phyloP scores from a whole-genome alignment of 2,329 filamentous ascomycete species.

The Sporothrix dimorphospora region DNA sequence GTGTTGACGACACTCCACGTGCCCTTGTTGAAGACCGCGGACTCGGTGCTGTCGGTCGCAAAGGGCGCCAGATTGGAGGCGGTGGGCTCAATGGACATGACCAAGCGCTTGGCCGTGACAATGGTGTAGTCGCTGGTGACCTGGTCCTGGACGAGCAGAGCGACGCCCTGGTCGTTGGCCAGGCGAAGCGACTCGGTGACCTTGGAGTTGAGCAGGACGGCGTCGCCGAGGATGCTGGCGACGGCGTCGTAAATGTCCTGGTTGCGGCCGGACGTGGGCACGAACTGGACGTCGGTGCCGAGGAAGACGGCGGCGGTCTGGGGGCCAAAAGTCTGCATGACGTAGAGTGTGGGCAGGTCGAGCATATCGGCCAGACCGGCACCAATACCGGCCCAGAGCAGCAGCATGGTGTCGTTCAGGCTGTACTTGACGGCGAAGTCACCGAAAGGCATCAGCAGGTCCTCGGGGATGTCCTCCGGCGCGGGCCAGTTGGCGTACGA shows the following conservation, averaged over 20 bases:
- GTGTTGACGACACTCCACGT: constrained; percentile 41
- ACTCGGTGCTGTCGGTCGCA: constrained; percentile 41
- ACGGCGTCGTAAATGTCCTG: constrained; percentile 48
- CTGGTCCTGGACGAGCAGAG: constrained; percentile 39
- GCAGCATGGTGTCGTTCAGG: constrained; percentile 37
- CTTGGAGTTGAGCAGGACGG: constrained; percentile 44
- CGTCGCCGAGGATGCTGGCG: constrained; percentile 40
- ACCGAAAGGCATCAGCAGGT: constrained; percentile 52
- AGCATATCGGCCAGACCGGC: constrained; percentile 48
- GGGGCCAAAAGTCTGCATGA: constrained; percentile 48
- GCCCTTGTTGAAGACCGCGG: constrained; percentile 40
- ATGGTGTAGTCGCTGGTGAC: constrained; percentile 35
- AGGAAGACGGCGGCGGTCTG: constrained; percentile 43
- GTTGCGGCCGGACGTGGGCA: constrained; percentile 43
- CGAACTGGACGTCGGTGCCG: constrained; percentile 39
- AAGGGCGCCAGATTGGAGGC: constrained; percentile 40
- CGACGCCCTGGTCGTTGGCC: constrained; percentile 36
- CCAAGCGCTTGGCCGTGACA: constrained; percentile 42
- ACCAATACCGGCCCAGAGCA: constrained; percentile 49
- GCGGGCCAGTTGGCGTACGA: constrained; percentile 49
- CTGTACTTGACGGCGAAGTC: constrained; percentile 53
- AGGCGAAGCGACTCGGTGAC: constrained; percentile 41
- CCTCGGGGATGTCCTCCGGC: constrained; percentile 48
- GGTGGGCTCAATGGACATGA: constrained; percentile 45
- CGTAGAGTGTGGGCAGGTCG: constrained; percentile 48